Base-by-base conservation (phyloP, 2,329 filamentous ascomycete species). In the Alternaria viburni region DNA sequence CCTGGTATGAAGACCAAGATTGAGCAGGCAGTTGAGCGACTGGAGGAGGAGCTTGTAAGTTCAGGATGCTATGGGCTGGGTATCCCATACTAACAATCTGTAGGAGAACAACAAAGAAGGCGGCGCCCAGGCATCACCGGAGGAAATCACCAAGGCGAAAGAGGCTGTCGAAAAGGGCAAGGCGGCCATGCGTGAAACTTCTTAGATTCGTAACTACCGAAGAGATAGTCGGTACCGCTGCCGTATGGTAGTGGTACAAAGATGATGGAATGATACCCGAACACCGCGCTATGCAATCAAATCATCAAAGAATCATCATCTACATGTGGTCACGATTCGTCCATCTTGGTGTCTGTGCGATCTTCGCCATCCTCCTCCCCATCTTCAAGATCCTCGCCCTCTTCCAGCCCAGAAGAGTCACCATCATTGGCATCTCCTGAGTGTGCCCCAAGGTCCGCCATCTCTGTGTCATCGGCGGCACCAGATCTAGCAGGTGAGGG, bases 41-140 rank as follows among this genome's bases (percentile, higher is more conserved):
- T 97, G 52, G 89, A 96, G 81, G 87, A 91, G 69, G 86, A 93
- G 79, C 84, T 97, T 71, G 92, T 93, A 71, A 83, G 87, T 87
- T 2, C 5, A 21, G 19, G 9, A 84, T 26, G 19, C 25, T 6
- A 12, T n/a, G 19, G 9, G 12, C 19, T 32, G 15, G 17, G 2
- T 19, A 21, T 9, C 12, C 6, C 17, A 13, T 45, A n/a, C 11
- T 51, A 28, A 64, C 73, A 13, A 71, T 44, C 41, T 36, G 17
- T 47, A 84, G 82, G 81, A 82, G 64, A 75, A 75, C 61, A 79
- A 78, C 69, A 81, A 82, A 67, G 78, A 79, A 36, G 74, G 73
- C 21, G 79, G 73, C 21, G 77, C 75, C 15, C 74, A 80, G 25
- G 80, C 76, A 57, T 69, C 78, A 15, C 69, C 79, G 4, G 82